These are phyloP conservation scores for Echeveria elegans DNA, from an alignment of 164 flowering plant genomes.

Conservation along the genomic window DNA sequence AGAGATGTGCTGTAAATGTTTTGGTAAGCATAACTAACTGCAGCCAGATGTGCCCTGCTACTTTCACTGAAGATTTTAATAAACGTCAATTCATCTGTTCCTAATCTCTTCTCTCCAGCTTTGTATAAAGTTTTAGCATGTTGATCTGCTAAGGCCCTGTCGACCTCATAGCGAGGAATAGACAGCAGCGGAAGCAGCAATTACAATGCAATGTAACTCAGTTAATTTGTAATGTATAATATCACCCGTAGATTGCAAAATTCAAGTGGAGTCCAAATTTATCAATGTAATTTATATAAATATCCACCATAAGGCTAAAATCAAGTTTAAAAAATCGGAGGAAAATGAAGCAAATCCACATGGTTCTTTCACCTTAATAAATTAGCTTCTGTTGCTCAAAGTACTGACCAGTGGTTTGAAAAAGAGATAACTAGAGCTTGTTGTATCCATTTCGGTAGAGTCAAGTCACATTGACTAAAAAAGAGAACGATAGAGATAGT, in stretches of 20 bases:
- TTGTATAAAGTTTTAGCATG: constrained; percentile 60
- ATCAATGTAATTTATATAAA: neutral
- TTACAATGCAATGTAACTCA: neutral
- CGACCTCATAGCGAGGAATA: neutral
- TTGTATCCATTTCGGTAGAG: too few species aligned
- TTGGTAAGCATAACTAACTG: constrained; percentile 41
- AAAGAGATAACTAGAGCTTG: neutral
- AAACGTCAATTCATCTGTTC: constrained; percentile 60
- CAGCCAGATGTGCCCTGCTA: constrained; percentile 70
- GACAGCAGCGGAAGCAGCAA: neutral
- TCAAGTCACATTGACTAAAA: too few species aligned
- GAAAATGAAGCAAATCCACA: neutral
- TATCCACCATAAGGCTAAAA: neutral
- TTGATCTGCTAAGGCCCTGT: neutral
- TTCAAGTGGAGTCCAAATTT: neutral
- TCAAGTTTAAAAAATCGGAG: neutral
- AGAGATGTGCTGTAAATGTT: constrained; percentile 37
- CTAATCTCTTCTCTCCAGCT: constrained; percentile 66
- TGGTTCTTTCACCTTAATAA: neutral
- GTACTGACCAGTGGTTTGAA: neutral
- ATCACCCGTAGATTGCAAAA: neutral
- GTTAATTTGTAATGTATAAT: neutral
- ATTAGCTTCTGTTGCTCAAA: neutral
- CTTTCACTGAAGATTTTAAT: constrained; percentile 53
- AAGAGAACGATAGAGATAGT: neutral